Percentiles rank a stretch among this genome's conserved stretches.
phyloP scores from a whole-genome alignment of 148 eudicot species.

The Talinum fruticosum region DNA sequence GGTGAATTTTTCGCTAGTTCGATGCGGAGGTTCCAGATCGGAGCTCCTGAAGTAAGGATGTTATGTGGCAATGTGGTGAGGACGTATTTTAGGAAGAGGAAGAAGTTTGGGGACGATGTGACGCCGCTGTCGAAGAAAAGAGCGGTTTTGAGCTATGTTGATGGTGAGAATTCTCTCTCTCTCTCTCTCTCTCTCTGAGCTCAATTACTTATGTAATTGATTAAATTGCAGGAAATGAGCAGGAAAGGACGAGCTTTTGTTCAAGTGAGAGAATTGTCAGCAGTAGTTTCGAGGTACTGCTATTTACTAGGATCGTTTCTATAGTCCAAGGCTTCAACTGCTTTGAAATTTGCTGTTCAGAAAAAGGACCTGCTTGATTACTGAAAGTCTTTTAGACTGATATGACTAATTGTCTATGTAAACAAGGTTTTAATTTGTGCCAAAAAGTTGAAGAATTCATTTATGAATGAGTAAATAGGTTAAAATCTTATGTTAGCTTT shows the following conservation, averaged over 20 bases:
- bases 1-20: slow-evolving; percentile 32
- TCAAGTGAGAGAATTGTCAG: background rate
- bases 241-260: background rate
- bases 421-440: background rate
- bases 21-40: slow-evolving; percentile 29
- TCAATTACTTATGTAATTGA: background rate
- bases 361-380: background rate
- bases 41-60: slow-evolving; percentile 14
- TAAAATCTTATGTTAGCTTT: background rate
- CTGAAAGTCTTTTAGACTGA: background rate
- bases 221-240: slow-evolving; percentile 31
- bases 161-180: slow-evolving; percentile 36
- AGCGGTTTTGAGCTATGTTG: slow-evolving; percentile 11
- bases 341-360: background rate
- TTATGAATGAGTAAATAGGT: background rate
- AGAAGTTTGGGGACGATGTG: slow-evolving; percentile 24
- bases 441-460: background rate
- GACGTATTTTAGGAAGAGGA: slow-evolving; percentile 54
- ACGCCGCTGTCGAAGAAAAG: slow-evolving; percentile 29
- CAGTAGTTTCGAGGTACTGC: slow-evolving; percentile 4
- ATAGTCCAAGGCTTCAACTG: background rate
- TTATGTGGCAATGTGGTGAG: slow-evolving; percentile 26
- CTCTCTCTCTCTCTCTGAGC: background rate
- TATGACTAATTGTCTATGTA: background rate
- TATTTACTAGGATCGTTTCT: background rate